A percentile compares a stretch with the other conserved stretches of the same genome.
phyloP scores from a whole-genome alignment of 2,329 filamentous ascomycete species.

The Ambrosiella cleistominuta region DNA sequence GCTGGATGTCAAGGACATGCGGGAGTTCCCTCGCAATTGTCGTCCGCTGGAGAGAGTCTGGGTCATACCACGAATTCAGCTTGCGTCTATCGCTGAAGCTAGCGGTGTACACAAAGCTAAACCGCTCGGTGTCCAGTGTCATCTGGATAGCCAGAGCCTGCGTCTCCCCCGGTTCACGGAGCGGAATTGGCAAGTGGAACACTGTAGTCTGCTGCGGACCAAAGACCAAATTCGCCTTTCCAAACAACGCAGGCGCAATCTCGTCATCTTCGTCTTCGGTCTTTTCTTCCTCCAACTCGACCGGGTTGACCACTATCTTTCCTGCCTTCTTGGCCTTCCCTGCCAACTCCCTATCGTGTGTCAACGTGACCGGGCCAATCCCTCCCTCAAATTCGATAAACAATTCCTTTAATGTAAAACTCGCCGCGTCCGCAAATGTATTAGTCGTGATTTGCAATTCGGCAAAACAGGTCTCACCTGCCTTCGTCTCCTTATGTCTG shows the following conservation, averaged over 20 bases:
- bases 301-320: constrained; percentile 16
- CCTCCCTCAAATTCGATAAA: constrained; percentile 39
- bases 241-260: constrained; percentile 15
- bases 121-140: constrained; percentile 43
- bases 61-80: constrained; percentile 33
- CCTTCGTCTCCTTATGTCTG: constrained; percentile 38
- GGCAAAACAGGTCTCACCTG: constrained; percentile 39
- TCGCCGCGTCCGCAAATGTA: constrained; percentile 33
- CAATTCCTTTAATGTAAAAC: constrained; percentile 34
- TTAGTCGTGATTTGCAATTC: constrained; percentile 41
- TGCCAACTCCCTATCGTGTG: constrained; percentile 21
- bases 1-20: constrained; percentile 52
- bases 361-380: constrained; percentile 36
- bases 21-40: constrained; percentile 31
- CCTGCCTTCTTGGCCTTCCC: constrained; percentile 12
- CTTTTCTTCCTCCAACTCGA: constrained; percentile 21
- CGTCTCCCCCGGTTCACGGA: constrained; percentile 69
- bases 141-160: constrained; percentile 47
- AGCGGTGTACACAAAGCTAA: constrained; percentile 50
- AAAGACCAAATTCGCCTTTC: constrained; percentile 6
- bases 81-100: constrained; percentile 28
- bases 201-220: constrained; percentile 49
- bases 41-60: constrained; percentile 24
- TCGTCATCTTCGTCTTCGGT: constrained; percentile 16
- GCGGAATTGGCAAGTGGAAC: constrained; percentile 51